These are phyloP conservation scores for Cystofilobasidium macerans DNA, from an alignment of 768 basidiomycete genomes.

Conservation along the genomic window DNA sequence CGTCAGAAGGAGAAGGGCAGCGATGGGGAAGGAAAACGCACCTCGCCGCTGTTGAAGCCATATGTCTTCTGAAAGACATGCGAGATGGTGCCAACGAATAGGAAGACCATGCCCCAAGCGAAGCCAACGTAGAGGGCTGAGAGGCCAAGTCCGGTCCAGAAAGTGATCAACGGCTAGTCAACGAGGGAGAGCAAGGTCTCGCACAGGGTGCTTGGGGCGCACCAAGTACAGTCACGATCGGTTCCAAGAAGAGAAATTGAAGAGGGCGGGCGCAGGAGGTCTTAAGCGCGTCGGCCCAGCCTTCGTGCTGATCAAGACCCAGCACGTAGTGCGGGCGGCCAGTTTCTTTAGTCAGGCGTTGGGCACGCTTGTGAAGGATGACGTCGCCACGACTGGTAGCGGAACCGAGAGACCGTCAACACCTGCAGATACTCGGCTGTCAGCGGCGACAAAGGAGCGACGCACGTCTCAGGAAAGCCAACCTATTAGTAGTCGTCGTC, in stretches of 20 bases:
- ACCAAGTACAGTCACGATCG: slow-evolving; percentile 34
- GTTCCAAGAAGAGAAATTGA: slow-evolving; percentile 34
- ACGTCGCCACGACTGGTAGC: slow-evolving; percentile 30
- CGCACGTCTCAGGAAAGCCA: slow-evolving; percentile 31
- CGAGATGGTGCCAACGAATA: slow-evolving; percentile 20
- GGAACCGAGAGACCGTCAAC: background rate
- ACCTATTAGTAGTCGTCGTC: slow-evolving; percentile 12
- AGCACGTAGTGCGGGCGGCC: slow-evolving; percentile 31
- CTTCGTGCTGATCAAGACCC: slow-evolving; percentile 29
- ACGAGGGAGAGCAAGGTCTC: too few species aligned
- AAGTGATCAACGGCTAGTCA: too few species aligned
- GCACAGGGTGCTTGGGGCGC: slow-evolving; percentile 20
- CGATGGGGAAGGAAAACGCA: slow-evolving; percentile 22
- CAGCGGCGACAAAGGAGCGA: background rate
- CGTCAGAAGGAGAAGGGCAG: background rate
- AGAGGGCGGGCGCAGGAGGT: slow-evolving; percentile 32
- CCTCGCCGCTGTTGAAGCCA: slow-evolving; percentile 19
- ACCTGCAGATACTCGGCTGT: background rate
- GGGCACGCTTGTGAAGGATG: slow-evolving; percentile 31
- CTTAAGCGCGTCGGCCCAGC: slow-evolving; percentile 28
- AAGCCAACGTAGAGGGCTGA: slow-evolving; percentile 33
- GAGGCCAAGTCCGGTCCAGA: too few species aligned
- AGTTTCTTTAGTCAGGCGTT: slow-evolving; percentile 31
- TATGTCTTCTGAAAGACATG: slow-evolving; percentile 27
- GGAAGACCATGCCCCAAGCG: slow-evolving; percentile 31